Evolutionary conservation across 352 stramenopile genomes (phyloP).

Genomic region (Pythium myriotylum): DNA sequence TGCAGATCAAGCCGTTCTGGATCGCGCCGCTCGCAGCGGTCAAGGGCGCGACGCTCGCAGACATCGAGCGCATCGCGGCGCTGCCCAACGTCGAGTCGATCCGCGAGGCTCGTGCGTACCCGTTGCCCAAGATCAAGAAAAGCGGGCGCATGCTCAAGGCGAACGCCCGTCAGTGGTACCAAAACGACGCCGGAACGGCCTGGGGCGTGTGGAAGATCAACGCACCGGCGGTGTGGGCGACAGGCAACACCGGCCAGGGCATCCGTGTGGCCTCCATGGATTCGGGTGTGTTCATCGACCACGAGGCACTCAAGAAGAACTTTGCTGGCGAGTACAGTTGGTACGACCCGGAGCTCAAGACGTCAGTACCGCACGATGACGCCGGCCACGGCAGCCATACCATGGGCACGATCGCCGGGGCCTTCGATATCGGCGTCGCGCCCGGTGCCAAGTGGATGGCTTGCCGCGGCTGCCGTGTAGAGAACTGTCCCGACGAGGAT

Average conservation of each 20-base stretch:
- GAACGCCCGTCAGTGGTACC: constrained; percentile 2
- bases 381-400: constrained; percentile 25
- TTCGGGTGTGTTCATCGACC: constrained; percentile 26
- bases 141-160: constrained; percentile 3
- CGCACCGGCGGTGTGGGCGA: constrained; percentile 17
- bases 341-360: constrained; percentile 28
- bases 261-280: constrained; percentile 29
- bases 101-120: constrained; percentile 14
- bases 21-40: constrained; percentile 25
- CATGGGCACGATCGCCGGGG: constrained; percentile 9
- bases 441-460: constrained; percentile 11
- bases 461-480: constrained; percentile 5
- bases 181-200: constrained; percentile 5
- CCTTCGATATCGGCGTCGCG: constrained; percentile 9
- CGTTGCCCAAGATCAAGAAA: constrained; percentile 7
- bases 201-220: constrained; percentile 24
- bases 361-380: constrained; percentile 23
- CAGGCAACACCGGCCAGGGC: constrained; percentile 22
- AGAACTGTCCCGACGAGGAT: constrained; percentile 20
- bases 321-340: constrained; percentile 14
- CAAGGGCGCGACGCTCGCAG: constrained; percentile 9
- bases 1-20: constrained; percentile 27
- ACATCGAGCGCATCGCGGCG: constrained; percentile 7
- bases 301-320: constrained; percentile 18
- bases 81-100: constrained; percentile 12